Evolutionary conservation across 768 basidiomycete genomes (phyloP), one percentile per base, ranked within the genome.

Genomic region (Rhodosporidiobolus odoratus): DNA sequence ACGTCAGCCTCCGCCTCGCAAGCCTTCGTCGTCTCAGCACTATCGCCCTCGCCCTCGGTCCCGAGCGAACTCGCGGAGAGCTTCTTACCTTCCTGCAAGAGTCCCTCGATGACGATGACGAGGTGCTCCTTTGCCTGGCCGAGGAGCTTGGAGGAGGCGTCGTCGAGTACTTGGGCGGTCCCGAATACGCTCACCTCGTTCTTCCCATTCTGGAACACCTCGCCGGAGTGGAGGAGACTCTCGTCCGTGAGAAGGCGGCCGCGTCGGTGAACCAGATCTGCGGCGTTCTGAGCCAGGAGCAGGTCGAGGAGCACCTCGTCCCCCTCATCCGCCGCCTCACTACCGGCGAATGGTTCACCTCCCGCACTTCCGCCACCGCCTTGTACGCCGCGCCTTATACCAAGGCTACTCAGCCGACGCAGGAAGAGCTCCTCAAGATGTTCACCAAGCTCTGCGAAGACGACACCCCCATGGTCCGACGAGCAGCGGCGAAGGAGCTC

Each of bases 91-190:
- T 99, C 83, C 86, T 99, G 63, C 92, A 93, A 82, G 95, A 99
- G 78, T 94, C 92, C n/a, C 88, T 99, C 75, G 96, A 99, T 80
- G 96, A 99, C 78, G 96, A 99, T 81, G 96, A 99, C 80, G 96
- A 99, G 78, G 94, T 99, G 38, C 83, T 99, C 50, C 84, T 99
- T 54, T 95, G 94, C 9, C 83, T 99, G 60, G 92, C 95, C 27
- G 95, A 98, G 76, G 96, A 98, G 79, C 82, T 99, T 30, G 96
- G 96, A 50, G 85, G 85, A 79, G 88, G 85, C 78, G 95, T 98
- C 76, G 89, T 92, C 77, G 91, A 98, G 72, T 98, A 96, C 79
- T 86, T 97, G 63, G 96, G 96, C 41, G 96, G 96, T 21, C 85
- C 85, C 35, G 89, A 90, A 69, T 84, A 86, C 75, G 96, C 92